phyloP scores from a whole-genome alignment of 2,329 filamentous ascomycete genomes.

The Diaporthe humulicola region DNA sequence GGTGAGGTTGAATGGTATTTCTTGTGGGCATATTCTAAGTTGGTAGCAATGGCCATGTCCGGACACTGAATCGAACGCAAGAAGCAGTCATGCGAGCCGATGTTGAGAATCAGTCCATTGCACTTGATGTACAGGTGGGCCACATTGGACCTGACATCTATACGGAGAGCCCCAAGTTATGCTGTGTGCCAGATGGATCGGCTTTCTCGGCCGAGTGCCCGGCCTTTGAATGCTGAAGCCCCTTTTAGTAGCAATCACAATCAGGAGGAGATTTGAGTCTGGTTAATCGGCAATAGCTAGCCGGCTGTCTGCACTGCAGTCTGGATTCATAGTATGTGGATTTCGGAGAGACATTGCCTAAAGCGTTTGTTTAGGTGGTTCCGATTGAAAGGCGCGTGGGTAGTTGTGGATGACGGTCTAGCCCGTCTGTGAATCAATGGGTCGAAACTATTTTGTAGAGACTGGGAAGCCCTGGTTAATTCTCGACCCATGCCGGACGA shows the following conservation, averaged over 20 bases:
- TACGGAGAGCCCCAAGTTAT: background rate
- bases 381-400: background rate
- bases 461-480: background rate
- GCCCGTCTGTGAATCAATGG: background rate
- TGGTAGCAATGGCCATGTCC: too few species aligned
- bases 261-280: background rate
- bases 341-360: background rate
- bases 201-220: background rate
- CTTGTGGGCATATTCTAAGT: too few species aligned
- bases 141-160: background rate
- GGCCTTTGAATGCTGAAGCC: background rate
- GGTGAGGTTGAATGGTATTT: too few species aligned
- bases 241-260: background rate
- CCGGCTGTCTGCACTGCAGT: background rate
- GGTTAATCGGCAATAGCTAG: background rate
- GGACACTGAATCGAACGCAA: too few species aligned
- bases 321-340: background rate
- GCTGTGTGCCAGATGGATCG: background rate
- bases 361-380: background rate
- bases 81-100: too few species aligned
- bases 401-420: background rate
- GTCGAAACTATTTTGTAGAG: background rate
- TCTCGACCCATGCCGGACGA: background rate
- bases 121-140: too few species aligned
- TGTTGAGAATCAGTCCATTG: too few species aligned